Base-by-base conservation (phyloP, 2,329 filamentous ascomycete species). In the Alternaria longipes region DNA sequence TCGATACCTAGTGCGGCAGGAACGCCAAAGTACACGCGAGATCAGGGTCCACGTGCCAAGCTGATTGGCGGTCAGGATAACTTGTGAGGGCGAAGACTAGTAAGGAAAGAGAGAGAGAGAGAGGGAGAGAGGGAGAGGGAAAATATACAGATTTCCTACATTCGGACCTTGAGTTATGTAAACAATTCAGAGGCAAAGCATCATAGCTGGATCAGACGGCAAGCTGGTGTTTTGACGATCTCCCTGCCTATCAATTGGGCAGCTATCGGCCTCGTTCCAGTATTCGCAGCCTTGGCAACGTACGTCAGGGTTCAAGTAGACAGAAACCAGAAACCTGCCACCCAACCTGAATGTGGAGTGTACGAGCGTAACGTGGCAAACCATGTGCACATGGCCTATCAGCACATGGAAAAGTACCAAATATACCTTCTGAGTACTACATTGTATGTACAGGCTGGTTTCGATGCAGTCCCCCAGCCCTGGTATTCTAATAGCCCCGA, bases 21-120 rank as follows among this genome's bases (percentile, higher is more conserved):
- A 53, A 59, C 32, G 42, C 47, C 40, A 54, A 58, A 56, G 54
- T 59, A 47, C 56, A 60, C 56, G 65, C 60, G 59, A 65, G 60
- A 61, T 63, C 60, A 63, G 63, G 56, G 63, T 55, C 63, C 73
- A 78, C 73, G 74, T 77, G 74, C 74, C 70, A 68, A 70, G 62
- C 54, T 64, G 67, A 72, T 71, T 73, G 72, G 65, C 61, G 56
- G 62, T 56, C 54, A 58, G 60, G 56, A 58, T 53, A 22, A 12
- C 18, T 22, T 22, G 18, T 8, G 40, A 42, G 40, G 40, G 12
- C 20, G 20, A 24, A 24, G 40, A 50, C 20, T 36, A 45, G 30
- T 40, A 46, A 53, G 49, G 59, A 52, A 38, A 50, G 46, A 46
- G 44, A 42, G 11, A 30, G 50, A n/a, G 22, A 22, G 22, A 22